These are phyloP conservation scores for Exophiala xenobiotica DNA, from an alignment of 2,329 filamentous ascomycete species.

Conservation along the genomic window DNA sequence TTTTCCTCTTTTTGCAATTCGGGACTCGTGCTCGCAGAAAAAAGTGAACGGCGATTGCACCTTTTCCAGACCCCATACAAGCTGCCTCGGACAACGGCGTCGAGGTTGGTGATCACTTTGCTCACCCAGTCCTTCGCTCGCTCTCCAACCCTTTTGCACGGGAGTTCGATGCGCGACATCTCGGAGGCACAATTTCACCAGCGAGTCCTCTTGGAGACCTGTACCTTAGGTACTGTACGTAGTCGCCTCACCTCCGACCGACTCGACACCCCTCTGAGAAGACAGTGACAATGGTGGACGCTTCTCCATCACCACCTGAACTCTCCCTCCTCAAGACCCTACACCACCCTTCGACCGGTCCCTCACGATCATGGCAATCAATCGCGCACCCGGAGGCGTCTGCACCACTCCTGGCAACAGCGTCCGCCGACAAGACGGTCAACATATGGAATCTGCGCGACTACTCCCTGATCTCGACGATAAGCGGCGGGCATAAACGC, in stretches of 20 bases:
- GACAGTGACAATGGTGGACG: too few species aligned
- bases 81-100: neutral
- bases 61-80: too few species aligned
- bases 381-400: constrained; percentile 70
- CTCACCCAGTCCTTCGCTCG: too few species aligned
- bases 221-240: too few species aligned
- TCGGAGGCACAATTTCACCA: too few species aligned
- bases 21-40: neutral
- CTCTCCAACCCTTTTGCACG: too few species aligned
- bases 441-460: constrained; percentile 85
- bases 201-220: too few species aligned
- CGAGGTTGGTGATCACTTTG: too few species aligned
- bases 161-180: too few species aligned
- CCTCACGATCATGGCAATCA: constrained; percentile 74
- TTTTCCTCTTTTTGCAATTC: constrained; percentile 1
- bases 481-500: constrained; percentile 85
- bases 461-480: constrained; percentile 73
- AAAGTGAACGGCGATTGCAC: too few species aligned
- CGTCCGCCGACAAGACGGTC: constrained; percentile 80
- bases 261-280: neutral
- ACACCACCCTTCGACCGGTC: constrained; percentile 24
- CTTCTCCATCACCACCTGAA: constrained; percentile 11
- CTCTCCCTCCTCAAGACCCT: constrained; percentile 23
- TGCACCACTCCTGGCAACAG: constrained; percentile 83
- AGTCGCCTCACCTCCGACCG: constrained; percentile 7